Percentiles rank a stretch among this genome's conserved stretches.
Evolutionary conservation across 495 filamentous ascomycete species (phyloP).

Genomic region (Tuber melanosporum): DNA sequence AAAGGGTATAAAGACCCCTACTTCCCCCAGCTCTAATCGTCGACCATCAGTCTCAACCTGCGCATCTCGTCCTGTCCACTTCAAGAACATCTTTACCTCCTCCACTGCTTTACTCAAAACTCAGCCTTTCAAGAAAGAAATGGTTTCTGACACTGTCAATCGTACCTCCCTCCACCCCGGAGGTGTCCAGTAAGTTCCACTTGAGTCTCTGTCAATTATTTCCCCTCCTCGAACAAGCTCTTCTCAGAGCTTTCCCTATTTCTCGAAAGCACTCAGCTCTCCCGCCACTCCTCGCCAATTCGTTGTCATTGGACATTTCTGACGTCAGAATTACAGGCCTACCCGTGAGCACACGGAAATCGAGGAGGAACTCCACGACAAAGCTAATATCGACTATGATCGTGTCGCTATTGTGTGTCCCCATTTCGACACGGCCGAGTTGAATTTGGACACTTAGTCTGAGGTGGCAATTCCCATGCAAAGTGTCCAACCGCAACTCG

Average conservation of each 20-base stretch:
- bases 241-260: not conserved
- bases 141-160: constrained; percentile 39
- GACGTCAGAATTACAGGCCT: constrained; percentile 52
- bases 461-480: not conserved
- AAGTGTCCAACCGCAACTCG: not conserved
- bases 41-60: constrained; percentile 27
- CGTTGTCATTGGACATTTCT: constrained; percentile 14
- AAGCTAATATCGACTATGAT: constrained; percentile 98
- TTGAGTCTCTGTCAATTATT: not conserved
- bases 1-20: constrained; percentile 38
- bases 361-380: constrained; percentile 95
- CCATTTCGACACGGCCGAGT: constrained; percentile 10
- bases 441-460: not conserved
- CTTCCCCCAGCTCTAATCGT: constrained; percentile 28
- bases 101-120: constrained; percentile 19
- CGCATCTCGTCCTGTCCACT: constrained; percentile 19
- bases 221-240: constrained; percentile 7
- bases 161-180: constrained; percentile 58
- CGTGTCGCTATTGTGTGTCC: constrained; percentile 85
- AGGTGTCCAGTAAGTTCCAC: constrained; percentile 72
- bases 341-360: constrained; percentile 85
- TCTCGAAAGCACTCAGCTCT: constrained; percentile 6
- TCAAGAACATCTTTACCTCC: constrained; percentile 23
- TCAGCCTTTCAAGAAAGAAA: constrained; percentile 30
- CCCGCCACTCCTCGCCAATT: constrained; percentile 20